Conservation (phyloP, 164 flowering plant genomes). For the Tetrastigma voinierianum region DNA sequence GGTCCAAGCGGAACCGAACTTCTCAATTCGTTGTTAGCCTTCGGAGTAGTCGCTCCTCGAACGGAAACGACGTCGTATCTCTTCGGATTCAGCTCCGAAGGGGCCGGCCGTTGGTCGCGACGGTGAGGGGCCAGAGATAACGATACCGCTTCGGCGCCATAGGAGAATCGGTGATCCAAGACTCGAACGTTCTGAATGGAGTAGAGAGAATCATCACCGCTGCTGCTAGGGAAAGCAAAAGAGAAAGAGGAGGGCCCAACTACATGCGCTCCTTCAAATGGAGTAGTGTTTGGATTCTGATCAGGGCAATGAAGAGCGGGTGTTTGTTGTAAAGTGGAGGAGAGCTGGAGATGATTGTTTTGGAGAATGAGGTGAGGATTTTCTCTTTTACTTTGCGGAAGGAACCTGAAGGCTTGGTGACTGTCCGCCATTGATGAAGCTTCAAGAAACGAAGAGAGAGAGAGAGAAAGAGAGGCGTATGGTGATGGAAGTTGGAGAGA, state of each 20-base stretch:
- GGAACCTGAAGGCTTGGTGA: slow-evolving; percentile 8
- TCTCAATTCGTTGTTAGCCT: slow-evolving; percentile 4
- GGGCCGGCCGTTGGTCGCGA: not conserved
- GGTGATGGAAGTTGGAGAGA: not conserved
- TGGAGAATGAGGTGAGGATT: slow-evolving; percentile 7
- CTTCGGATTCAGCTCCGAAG: not conserved
- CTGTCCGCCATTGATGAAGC: slow-evolving; percentile 11
- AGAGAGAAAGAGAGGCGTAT: not conserved
- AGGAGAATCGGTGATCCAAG: too few relatives aligned
- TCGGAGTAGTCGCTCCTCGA: not conserved
- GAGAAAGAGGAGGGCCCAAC: too few relatives aligned
- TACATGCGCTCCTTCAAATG: too few relatives aligned
- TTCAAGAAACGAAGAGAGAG: not conserved
- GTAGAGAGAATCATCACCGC: too few relatives aligned
- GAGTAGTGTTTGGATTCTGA: not conserved
- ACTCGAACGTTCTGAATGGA: too few relatives aligned
- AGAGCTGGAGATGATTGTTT: not conserved
- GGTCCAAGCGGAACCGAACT: slow-evolving; percentile 31
- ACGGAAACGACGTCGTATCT: not conserved
- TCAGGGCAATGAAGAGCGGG: not conserved
- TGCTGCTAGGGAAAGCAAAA: too few relatives aligned
- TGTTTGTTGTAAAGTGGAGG: not conserved
- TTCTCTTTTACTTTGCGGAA: slow-evolving; percentile 20
- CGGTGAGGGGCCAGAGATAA: slow-evolving; percentile 10
- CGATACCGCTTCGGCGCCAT: not conserved